These are phyloP conservation scores for Myrica gale DNA, from an alignment of 306 rosid genomes.

Conservation along the genomic window DNA sequence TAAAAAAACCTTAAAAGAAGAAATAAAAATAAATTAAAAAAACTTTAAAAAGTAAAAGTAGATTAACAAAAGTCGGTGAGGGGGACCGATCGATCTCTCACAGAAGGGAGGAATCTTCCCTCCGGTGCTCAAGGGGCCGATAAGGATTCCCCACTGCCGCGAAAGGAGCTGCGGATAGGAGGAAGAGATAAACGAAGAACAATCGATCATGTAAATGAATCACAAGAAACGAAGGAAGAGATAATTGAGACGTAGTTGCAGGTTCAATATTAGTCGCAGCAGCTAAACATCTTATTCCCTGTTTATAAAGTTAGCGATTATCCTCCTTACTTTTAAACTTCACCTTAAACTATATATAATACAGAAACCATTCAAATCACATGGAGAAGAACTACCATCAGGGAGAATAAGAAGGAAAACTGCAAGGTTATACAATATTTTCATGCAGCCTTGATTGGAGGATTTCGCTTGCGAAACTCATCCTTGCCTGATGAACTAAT, in stretches of 20 bases:
- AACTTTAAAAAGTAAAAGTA: too few relatives aligned
- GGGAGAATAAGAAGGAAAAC: background rate
- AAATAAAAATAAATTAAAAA: too few relatives aligned
- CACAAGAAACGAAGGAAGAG: background rate
- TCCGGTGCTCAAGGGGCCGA: too few relatives aligned
- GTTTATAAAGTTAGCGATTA: background rate
- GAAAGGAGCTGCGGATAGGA: too few relatives aligned
- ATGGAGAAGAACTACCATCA: background rate
- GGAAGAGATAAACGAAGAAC: too few relatives aligned
- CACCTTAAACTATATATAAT: background rate
- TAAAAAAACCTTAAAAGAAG: too few relatives aligned
- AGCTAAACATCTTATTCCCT: background rate
- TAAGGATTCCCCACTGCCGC: too few relatives aligned
- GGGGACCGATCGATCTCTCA: too few relatives aligned
- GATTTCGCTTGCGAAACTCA: background rate
- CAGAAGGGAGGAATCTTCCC: too few relatives aligned
- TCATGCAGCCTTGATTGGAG: background rate
- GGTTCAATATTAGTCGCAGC: background rate
- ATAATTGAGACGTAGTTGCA: background rate
- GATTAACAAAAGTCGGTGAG: too few relatives aligned
- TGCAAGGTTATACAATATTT: background rate
- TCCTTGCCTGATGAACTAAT: background rate
- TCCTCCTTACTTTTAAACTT: background rate
- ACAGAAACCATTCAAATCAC: conserved; percentile 1
- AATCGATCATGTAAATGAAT: too few relatives aligned